Evolutionary conservation across 345 rosid genomes (phyloP).

Genomic region (Camelina neglecta): DNA sequence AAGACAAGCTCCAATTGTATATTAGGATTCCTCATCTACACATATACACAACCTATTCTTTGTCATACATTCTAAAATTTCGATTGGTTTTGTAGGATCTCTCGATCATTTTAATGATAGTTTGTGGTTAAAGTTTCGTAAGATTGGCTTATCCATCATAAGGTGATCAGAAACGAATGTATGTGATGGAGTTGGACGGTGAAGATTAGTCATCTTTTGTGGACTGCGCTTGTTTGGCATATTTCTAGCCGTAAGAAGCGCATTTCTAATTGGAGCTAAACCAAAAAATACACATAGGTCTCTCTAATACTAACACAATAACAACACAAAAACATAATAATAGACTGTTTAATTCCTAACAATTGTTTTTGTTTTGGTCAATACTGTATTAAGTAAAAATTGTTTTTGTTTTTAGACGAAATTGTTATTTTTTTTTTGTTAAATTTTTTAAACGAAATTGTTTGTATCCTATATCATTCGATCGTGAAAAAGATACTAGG

Average conservation of each 20-base stretch:
- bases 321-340: not conserved
- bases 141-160: not conserved
- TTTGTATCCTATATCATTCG: not conserved
- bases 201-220: slow-evolving; percentile 24
- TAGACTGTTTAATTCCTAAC: not conserved
- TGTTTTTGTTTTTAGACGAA: not conserved
- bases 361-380: not conserved
- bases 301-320: not conserved
- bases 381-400: not conserved
- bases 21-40: not conserved
- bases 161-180: slow-evolving; percentile 19
- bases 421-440: not conserved
- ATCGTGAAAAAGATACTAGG: not conserved
- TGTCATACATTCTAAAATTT: not conserved
- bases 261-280: slow-evolving; percentile 1
- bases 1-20: slow-evolving; percentile 6
- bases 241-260: slow-evolving; percentile 13
- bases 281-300: not conserved
- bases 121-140: not conserved
- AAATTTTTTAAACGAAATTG: not conserved
- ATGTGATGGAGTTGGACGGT: slow-evolving; percentile 38
- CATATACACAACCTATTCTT: slow-evolving; percentile 4
- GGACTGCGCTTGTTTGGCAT: slow-evolving; percentile 35
- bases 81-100: not conserved
- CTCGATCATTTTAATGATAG: not conserved